Base-by-base conservation (phyloP, 768 basidiomycete species). In the Kwoniella sp. region DNA sequence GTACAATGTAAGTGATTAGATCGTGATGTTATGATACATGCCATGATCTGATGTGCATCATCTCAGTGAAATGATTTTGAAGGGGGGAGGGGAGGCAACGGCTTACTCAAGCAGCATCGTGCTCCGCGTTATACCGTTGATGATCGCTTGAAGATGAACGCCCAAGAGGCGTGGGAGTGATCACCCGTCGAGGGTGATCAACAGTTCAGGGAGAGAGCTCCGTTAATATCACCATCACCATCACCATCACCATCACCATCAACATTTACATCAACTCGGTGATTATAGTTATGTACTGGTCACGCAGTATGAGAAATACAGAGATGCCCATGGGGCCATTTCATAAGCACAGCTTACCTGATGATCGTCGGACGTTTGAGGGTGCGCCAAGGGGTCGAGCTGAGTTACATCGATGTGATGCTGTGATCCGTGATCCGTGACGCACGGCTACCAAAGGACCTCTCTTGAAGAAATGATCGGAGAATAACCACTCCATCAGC, bases 81-180 rank as follows among this genome's bases (percentile, higher is more conserved):
- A n/a, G n/a, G n/a, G n/a, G n/a, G n/a, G n/a, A n/a, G n/a, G n/a
- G n/a, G n/a, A n/a, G n/a, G n/a, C n/a, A 9, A 45, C 41, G 41
- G 41, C 41, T 45, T 17, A 45, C 41, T 45, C 41, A 45, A 45
- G 41, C 41, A n/a, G n/a, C n/a, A n/a, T n/a, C n/a, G n/a, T n/a
- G n/a, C n/a, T n/a, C n/a, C n/a, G n/a, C n/a, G n/a, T n/a, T n/a
- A n/a, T 34, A 34, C 34, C 13, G 34, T 34, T 34, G 34, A 34
- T 13, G 34, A 34, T 34, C 41, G 13, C 34, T 37, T 37, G 7
- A 5, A 45, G 8, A 45, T 45, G 41, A 20, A 45, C 41, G 41
- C 41, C 41, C 20, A 8, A 45, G 20, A 45, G 41, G 41, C 41
- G 41, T 45, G 41, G 41, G 41, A 45, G 20, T 3, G 41, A 45